Percentiles rank a stretch among this genome's conserved stretches.
Conservation (phyloP, 2,329 filamentous ascomycete species). For the Alternaria rosae region DNA sequence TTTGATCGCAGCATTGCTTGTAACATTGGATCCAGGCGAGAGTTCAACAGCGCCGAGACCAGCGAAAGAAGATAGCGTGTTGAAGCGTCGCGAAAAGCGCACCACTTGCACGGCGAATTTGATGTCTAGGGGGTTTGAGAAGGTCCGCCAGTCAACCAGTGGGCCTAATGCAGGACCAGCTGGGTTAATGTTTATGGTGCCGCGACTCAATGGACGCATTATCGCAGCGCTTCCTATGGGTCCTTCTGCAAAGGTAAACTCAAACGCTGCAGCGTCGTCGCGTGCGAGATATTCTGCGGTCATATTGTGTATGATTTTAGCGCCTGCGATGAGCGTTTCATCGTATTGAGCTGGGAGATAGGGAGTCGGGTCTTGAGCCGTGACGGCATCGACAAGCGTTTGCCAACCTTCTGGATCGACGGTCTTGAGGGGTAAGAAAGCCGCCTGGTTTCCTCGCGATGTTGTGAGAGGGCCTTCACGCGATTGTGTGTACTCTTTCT, state of each 20-base stretch:
- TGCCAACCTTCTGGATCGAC: constrained; percentile 39
- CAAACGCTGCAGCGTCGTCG: constrained; percentile 30
- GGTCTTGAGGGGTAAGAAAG: constrained; percentile 65
- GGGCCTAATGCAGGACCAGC: constrained; percentile 34
- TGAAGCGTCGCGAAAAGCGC: constrained; percentile 33
- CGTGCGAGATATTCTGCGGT: constrained; percentile 23
- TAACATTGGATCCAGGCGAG: constrained; percentile 24
- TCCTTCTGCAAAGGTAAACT: constrained; percentile 26
- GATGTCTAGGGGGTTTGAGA: constrained; percentile 40
- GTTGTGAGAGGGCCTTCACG: neutral
- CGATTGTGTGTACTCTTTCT: neutral
- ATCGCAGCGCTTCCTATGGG: constrained; percentile 12
- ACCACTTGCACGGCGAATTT: constrained; percentile 34
- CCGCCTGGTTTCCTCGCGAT: constrained; percentile 22
- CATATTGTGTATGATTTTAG: constrained; percentile 28
- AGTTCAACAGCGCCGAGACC: constrained; percentile 22
- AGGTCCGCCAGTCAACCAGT: constrained; percentile 23
- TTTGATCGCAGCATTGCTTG: constrained; percentile 3
- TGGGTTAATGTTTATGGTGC: constrained; percentile 45
- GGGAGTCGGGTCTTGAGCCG: constrained; percentile 11
- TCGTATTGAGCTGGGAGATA: constrained; percentile 21
- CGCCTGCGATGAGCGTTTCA: constrained; percentile 9
- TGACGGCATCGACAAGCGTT: constrained; percentile 11
- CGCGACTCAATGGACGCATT: constrained; percentile 14
- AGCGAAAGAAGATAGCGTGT: constrained; percentile 17